Percentiles rank a stretch among this genome's conserved stretches.
Conservation (phyloP, 495 filamentous ascomycete species). For the Lichenothelia convexa region DNA sequence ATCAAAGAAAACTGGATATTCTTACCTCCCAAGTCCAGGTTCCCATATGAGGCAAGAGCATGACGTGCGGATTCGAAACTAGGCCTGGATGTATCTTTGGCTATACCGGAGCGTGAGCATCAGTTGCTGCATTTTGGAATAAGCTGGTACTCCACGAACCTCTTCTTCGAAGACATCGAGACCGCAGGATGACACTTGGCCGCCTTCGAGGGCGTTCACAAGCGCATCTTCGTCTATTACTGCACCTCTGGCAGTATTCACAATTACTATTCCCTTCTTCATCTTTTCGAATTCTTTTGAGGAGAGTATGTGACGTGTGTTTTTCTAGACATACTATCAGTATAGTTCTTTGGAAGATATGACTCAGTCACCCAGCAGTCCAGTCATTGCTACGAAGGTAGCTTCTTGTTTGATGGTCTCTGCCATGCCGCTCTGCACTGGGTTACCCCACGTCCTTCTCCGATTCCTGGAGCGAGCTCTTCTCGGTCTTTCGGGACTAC, state of each 20-base stretch:
- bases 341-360: neutral
- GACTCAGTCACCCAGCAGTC: too few relatives aligned
- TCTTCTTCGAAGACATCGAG: constrained; percentile 57
- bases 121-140: too few relatives aligned
- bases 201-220: constrained; percentile 40
- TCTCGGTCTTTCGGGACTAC: too few relatives aligned
- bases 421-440: too few relatives aligned
- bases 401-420: too few relatives aligned
- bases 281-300: constrained; percentile 43
- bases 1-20: too few relatives aligned
- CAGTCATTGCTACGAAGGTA: too few relatives aligned
- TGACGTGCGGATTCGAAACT: constrained; percentile 37
- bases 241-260: constrained; percentile 53
- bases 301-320: constrained; percentile 49
- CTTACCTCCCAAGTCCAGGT: constrained; percentile 47
- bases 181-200: constrained; percentile 41
- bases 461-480: too few relatives aligned
- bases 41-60: constrained; percentile 52
- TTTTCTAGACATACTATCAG: constrained; percentile 24
- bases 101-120: too few relatives aligned
- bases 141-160: too few relatives aligned
- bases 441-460: too few relatives aligned
- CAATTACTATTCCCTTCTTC: constrained; percentile 52
- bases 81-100: constrained; percentile 45
- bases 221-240: constrained; percentile 57